phyloP scores from a whole-genome alignment of 2,329 filamentous ascomycete species.

The Gnomoniopsis smithogilvyi region DNA sequence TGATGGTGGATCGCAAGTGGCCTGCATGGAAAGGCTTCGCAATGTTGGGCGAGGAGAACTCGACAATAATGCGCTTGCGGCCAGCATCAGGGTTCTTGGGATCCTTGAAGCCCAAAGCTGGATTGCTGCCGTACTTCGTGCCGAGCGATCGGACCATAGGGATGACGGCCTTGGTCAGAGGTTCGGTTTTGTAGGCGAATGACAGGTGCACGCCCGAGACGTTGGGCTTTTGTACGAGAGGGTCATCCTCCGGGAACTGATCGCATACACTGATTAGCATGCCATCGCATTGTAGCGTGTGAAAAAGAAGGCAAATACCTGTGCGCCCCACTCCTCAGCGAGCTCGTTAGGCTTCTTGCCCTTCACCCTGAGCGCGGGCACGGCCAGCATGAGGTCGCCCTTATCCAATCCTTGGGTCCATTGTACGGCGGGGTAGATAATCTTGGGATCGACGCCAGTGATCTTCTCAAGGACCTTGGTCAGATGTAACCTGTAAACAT shows the following conservation, averaged over 20 bases:
- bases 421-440: constrained; percentile 72
- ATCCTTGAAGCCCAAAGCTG: constrained; percentile 57
- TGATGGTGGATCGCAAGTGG: constrained; percentile 75
- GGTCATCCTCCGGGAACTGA: constrained; percentile 67
- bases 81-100: constrained; percentile 56
- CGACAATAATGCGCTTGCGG: constrained; percentile 68
- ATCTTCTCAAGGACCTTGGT: constrained; percentile 65
- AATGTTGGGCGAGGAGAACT: constrained; percentile 84
- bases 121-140: constrained; percentile 62
- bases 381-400: constrained; percentile 75
- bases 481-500: constrained; percentile 77
- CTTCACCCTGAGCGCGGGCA: constrained; percentile 77
- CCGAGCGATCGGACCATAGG: constrained; percentile 65
- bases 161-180: constrained; percentile 63
- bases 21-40: constrained; percentile 82
- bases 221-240: constrained; percentile 68
- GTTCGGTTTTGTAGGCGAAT: constrained; percentile 75
- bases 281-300: too few relatives aligned
- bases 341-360: constrained; percentile 63
- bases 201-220: constrained; percentile 67
- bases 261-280: not conserved
- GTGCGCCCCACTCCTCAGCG: constrained; percentile 57
- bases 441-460: constrained; percentile 65
- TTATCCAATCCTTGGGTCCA: constrained; percentile 80
- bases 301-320: constrained; percentile 38